Evolutionary conservation across 106 monocot species (phyloP), one percentile per base, ranked within the genome.

Genomic region (Alisma plantagoaquatica): DNA sequence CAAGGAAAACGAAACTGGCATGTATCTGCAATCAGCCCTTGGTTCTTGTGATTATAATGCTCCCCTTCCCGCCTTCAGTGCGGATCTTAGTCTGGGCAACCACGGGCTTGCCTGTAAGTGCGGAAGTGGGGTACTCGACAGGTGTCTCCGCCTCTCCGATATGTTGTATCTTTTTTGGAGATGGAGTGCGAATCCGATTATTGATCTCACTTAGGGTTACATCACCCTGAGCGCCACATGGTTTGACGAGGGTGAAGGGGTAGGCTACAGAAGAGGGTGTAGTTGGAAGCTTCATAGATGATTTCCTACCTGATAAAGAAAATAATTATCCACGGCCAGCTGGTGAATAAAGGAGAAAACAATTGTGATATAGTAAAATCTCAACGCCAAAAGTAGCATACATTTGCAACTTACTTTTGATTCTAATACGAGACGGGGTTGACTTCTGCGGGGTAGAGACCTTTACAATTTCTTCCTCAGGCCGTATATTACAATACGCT

Each of bases 41-140:
- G 33, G 92, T 92, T 68, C 86, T 82, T 63, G 75, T 56, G 41
- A 92, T 92, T 27, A 81, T 92, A 50, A 92, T 82, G 74, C 92
- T 82, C 18, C 92, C 92, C 61, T 74, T 92, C 3, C 92, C 92
- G 20, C 92, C 86, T 66, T 85, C 78, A 11, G 92, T 92, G 27
- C 57, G 72, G 54, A 91, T 81, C 53, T 81, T 84, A 8, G 80
- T 91, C 54, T 84, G 78, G 32, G 59, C 72, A 45, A 91, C 77
- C 3, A 91, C 84, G 19, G 91, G 91, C 58, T 91, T 91, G 11
- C 91, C 91, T 41, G 92, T 74, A 56, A 83, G 74, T 10, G 76
- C 76, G 12, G 89, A 90, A 46, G 69, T 78, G 5, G 75, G 64
- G 66, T 79, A 73, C n/a, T 63, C 59, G 22, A 27, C 21, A 2